phyloP scores from a whole-genome alignment of 441 rosid genomes.

The Kokia cookei region DNA sequence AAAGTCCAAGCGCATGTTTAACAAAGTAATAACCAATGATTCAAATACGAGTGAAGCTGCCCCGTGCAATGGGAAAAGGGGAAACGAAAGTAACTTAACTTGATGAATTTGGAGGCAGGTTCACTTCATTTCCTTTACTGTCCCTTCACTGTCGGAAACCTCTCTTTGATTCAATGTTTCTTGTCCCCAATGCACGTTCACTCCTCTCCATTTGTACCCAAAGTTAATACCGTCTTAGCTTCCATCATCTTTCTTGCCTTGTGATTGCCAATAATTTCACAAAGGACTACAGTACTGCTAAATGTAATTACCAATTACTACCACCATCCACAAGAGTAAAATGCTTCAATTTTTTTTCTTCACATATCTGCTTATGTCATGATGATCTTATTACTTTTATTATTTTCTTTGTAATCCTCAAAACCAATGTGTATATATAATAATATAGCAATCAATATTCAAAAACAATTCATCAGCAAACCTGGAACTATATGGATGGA shows the following conservation, averaged over 20 bases:
- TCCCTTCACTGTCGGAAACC: background rate
- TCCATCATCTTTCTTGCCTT: background rate
- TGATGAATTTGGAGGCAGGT: background rate
- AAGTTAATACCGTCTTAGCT: background rate
- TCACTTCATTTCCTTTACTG: background rate
- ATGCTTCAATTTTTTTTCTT: background rate
- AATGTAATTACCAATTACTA: too few relatives aligned
- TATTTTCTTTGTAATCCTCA: background rate
- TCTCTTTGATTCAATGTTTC: background rate
- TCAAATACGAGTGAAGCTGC: too few relatives aligned
- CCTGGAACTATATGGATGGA: background rate
- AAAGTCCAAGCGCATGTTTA: too few relatives aligned
- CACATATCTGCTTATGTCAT: background rate
- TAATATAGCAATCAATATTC: background rate
- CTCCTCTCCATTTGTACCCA: background rate
- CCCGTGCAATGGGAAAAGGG: too few relatives aligned
- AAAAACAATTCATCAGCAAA: background rate
- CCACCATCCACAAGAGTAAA: background rate
- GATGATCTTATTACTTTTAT: background rate
- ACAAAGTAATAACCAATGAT: too few relatives aligned
- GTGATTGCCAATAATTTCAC: background rate
- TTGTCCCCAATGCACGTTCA: background rate
- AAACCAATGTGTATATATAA: background rate
- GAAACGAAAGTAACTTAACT: background rate
- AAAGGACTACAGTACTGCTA: background rate